phyloP scores from a whole-genome alignment of 2,329 filamentous ascomycete species.

The Xylariales sp. region DNA sequence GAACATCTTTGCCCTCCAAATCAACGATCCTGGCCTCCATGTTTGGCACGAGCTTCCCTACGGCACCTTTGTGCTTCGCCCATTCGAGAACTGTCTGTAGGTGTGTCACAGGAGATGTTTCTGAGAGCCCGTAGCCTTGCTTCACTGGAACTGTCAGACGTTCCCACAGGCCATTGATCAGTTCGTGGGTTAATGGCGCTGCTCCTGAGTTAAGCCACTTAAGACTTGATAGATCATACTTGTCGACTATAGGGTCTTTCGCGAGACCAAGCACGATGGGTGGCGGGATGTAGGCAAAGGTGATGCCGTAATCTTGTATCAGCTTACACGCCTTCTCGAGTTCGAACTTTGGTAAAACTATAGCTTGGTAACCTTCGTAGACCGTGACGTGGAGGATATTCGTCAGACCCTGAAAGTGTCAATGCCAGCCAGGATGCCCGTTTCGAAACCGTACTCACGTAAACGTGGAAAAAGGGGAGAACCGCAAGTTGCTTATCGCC shows the following conservation, averaged over 20 bases:
- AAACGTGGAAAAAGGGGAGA: conserved; percentile 88
- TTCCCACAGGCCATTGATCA: conserved; percentile 70
- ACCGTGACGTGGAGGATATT: conserved; percentile 63
- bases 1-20: conserved; percentile 50
- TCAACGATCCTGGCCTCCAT: conserved; percentile 79
- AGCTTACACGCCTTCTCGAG: conserved; percentile 72
- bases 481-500: conserved; percentile 74
- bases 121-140: conserved; percentile 87
- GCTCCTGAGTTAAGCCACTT: conserved; percentile 86
- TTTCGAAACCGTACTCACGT: too few species aligned
- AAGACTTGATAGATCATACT: conserved; percentile 75
- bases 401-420: conserved; percentile 52
- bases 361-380: conserved; percentile 62
- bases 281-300: conserved; percentile 77
- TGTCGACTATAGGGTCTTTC: conserved; percentile 71
- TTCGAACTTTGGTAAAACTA: conserved; percentile 78
- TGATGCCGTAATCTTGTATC: conserved; percentile 71
- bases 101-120: conserved; percentile 77
- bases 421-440: too few species aligned
- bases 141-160: conserved; percentile 77
- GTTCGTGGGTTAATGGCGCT: conserved; percentile 75
- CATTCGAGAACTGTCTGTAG: conserved; percentile 72
- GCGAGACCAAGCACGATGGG: conserved; percentile 76
- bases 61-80: conserved; percentile 70
- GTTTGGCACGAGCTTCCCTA: conserved; percentile 73